Evolutionary conservation across 331 rosid genomes (phyloP).

Genomic region (Spiraea crenata): DNA sequence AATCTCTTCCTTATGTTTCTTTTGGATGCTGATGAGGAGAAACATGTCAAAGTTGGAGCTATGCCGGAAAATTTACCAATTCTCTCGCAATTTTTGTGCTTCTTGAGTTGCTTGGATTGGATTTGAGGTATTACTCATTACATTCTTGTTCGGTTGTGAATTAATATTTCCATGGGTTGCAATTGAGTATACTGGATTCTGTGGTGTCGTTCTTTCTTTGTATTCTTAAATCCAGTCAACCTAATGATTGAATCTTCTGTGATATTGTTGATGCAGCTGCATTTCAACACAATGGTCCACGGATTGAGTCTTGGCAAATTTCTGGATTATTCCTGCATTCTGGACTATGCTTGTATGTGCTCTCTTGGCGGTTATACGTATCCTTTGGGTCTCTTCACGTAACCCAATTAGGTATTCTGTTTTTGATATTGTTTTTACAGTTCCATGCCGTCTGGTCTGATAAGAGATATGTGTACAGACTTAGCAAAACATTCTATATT

Average conservation of each 20-base stretch:
- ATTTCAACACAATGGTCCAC: conserved; percentile 89
- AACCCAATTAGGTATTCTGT: conserved; percentile 79
- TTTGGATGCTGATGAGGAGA: conserved; percentile 67
- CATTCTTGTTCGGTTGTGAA: conserved; percentile 1
- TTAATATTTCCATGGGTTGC: conserved; percentile 3
- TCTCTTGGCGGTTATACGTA: conserved; percentile 66
- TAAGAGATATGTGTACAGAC: not conserved
- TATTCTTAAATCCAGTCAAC: conserved; percentile 9
- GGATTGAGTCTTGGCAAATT: conserved; percentile 89
- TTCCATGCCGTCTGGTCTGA: not conserved
- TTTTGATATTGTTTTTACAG: conserved; percentile 11
- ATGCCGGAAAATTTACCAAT: conserved; percentile 85
- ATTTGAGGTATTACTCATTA: conserved; percentile 68
- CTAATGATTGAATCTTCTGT: conserved; percentile 16
- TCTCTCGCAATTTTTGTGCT: conserved; percentile 78
- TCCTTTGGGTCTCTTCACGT: conserved; percentile 93
- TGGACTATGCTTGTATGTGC: conserved; percentile 75
- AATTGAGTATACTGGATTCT: conserved; percentile 10
- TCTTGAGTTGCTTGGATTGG: conserved; percentile 89
- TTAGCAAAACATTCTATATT: not conserved
- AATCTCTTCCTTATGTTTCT: not conserved
- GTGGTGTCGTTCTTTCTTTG: not conserved
- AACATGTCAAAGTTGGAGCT: conserved; percentile 83
- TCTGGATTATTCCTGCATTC: conserved; percentile 96
- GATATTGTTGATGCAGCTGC: conserved; percentile 52